phyloP scores from a whole-genome alignment of 2,329 filamentous ascomycete species.

The Geosmithia putterillii region DNA sequence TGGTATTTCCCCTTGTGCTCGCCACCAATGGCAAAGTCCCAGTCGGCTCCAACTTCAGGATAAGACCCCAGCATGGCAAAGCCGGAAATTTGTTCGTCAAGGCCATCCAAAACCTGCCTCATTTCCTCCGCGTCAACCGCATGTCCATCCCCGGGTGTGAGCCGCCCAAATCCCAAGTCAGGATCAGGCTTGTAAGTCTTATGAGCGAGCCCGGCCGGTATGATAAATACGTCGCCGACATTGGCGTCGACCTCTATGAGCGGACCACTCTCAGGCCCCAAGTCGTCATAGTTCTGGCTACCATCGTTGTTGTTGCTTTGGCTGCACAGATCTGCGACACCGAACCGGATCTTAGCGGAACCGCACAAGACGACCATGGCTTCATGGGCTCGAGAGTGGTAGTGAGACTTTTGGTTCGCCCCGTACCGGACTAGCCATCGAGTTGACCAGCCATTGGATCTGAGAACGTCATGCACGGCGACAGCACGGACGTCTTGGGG shows the following conservation, averaged over 20 bases:
- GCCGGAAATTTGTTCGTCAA: slow-evolving; percentile 18
- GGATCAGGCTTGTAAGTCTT: slow-evolving; percentile 32
- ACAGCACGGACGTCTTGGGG: slow-evolving; percentile 11
- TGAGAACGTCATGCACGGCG: slow-evolving; percentile 27
- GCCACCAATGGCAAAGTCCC: slow-evolving; percentile 4
- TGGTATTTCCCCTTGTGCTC: slow-evolving; percentile 1
- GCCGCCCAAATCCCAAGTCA: slow-evolving; percentile 10
- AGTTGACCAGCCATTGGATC: slow-evolving; percentile 31
- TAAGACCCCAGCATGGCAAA: slow-evolving; percentile 30
- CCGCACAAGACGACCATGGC: slow-evolving; percentile 39
- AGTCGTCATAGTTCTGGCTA: slow-evolving; percentile 14
- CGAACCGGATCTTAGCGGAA: slow-evolving; percentile 34
- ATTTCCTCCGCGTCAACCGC: slow-evolving; percentile 17
- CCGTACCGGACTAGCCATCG: slow-evolving; percentile 45
- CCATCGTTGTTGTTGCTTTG: slow-evolving; percentile 20
- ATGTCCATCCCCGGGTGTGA: slow-evolving; percentile 27
- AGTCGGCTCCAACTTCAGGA: slow-evolving; percentile 5
- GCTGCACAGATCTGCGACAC: slow-evolving; percentile 29
- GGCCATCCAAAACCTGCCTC: slow-evolving; percentile 16
- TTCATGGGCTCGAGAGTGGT: slow-evolving; percentile 40
- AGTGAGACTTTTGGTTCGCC: slow-evolving; percentile 36
- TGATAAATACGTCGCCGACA: slow-evolving; percentile 40
- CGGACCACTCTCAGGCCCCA: slow-evolving; percentile 24
- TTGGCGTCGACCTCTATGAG: slow-evolving; percentile 31
- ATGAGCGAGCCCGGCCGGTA: slow-evolving; percentile 42